These are phyloP conservation scores for Epicoccum nigrum DNA, from an alignment of 2,329 filamentous ascomycete species.

Conservation along the genomic window DNA sequence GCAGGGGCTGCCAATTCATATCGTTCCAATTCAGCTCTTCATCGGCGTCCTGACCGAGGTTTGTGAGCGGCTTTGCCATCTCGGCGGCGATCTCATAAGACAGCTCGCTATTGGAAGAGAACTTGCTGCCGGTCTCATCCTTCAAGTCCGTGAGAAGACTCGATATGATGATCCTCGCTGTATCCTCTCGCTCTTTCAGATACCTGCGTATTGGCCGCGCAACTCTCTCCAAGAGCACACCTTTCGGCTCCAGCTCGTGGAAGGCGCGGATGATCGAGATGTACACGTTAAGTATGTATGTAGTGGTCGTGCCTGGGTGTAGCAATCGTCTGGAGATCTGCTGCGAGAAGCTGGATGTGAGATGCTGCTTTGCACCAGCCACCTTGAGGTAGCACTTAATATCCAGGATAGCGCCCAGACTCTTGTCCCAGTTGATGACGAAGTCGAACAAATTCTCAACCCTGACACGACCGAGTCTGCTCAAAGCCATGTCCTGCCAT, in stretches of 20 bases:
- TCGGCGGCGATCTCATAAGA: conserved; percentile 70
- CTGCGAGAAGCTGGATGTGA: conserved; percentile 72
- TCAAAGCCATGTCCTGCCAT: conserved; percentile 74
- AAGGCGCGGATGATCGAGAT: conserved; percentile 81
- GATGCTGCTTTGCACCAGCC: conserved; percentile 69
- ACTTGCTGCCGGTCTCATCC: conserved; percentile 50
- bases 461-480: conserved; percentile 70
- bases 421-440: conserved; percentile 75
- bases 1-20: conserved; percentile 91
- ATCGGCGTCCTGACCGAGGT: conserved; percentile 58
- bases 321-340: conserved; percentile 70
- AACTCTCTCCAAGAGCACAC: conserved; percentile 76
- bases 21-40: conserved; percentile 88
- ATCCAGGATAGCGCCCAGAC: conserved; percentile 74
- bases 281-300: conserved; percentile 77
- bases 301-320: conserved; percentile 76
- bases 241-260: conserved; percentile 75
- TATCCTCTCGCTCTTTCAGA: conserved; percentile 76
- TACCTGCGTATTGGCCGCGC: conserved; percentile 77
- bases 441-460: conserved; percentile 80
- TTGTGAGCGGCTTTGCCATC: conserved; percentile 65
- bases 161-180: conserved; percentile 76
- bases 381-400: conserved; percentile 73
- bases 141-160: conserved; percentile 70
- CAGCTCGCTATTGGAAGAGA: conserved; percentile 68